These are phyloP conservation scores for Zoysia pacifica DNA, from an alignment of 176 grass and related monocot genomes.

Conservation along the genomic window DNA sequence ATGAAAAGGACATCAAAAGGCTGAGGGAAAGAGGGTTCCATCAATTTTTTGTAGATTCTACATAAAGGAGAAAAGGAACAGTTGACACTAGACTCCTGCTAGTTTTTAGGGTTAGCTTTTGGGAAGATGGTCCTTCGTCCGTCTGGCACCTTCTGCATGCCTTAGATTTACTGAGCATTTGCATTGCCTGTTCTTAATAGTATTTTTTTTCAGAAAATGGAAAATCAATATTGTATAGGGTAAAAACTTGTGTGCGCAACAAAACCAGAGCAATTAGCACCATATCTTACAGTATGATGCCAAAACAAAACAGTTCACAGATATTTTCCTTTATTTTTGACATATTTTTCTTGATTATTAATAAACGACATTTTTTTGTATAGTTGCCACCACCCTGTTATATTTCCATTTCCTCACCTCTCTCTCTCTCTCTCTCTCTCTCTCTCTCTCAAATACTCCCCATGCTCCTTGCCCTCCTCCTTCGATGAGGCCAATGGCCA, in stretches of 20 bases:
- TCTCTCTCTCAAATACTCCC: slow-evolving; percentile 38
- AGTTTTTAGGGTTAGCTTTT: slow-evolving; percentile 31
- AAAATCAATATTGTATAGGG: no score
- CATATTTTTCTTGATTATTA: neutral
- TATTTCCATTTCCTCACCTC: slow-evolving; percentile 43
- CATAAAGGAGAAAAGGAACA: no score
- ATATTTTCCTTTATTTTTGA: neutral
- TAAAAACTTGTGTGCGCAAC: no score
- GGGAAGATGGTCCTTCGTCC: slow-evolving; percentile 41
- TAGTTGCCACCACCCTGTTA: slow-evolving; percentile 34
- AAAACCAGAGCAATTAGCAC: no score
- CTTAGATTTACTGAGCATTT: neutral
- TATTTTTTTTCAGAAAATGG: no score
- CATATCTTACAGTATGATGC: no score
- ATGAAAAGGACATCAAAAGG: slow-evolving; percentile 3
- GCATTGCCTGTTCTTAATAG: neutral
- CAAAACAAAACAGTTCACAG: neutral
- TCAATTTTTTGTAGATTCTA: neutral
- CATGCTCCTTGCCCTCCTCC: slow-evolving; percentile 33
- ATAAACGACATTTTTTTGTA: neutral
- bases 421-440: neutral
- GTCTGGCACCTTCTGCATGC: neutral
- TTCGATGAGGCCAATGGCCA: slow-evolving; percentile 69
- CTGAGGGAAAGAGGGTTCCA: neutral
- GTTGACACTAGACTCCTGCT: no score